Base-by-base conservation (phyloP, 768 basidiomycete genomes). In the Dentipellis sp. region DNA sequence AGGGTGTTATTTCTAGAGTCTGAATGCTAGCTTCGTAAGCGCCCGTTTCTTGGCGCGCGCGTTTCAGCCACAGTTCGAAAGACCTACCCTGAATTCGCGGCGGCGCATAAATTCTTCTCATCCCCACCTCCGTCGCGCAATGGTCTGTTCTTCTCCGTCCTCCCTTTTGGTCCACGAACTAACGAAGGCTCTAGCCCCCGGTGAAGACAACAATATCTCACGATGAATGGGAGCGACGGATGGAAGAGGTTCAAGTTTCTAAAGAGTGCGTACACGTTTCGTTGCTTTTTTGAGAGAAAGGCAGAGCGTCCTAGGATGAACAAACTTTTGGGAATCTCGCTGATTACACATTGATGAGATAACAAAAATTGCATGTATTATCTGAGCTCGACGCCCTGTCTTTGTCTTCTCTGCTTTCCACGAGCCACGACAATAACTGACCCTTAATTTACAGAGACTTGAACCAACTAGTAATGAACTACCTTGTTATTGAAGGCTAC, bases 291-390 rank as follows among this genome's bases (percentile, higher is more conserved):
- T 22, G 17, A 51, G 36, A 47, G 58, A 52, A 46, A 51, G 54
- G 19, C 51, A 51, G 55, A 35, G 52, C 39, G 53, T 69, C 71
- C 64, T 68, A 73, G 68, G 86, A 88, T 88, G 86, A 88, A 70
- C 74, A 72, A 79, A 70, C 75, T 67, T 69, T 86, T 97, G 94
- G 95, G 95, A 99, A 98, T 98, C 95, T 98, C 95, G 94, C 95
- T 86, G 93, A 91, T 71, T 59, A 65, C 70, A 68, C 65, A 61
- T 75, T 83, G 87, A 86, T 76, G 84, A 88, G 77, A 58, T 62
- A 63, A 65, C 72, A 79, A 77, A 78, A 68, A 75, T 74, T 84
- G 84, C 83, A 90, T 90, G 83, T 85, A 87, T 88, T 89, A 88
- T 86, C 92, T 91, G 89, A 91, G 63, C 42, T 47, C 7, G 42